Evolutionary conservation across 768 basidiomycete genomes (phyloP).

Genomic region (Russula brevipes): DNA sequence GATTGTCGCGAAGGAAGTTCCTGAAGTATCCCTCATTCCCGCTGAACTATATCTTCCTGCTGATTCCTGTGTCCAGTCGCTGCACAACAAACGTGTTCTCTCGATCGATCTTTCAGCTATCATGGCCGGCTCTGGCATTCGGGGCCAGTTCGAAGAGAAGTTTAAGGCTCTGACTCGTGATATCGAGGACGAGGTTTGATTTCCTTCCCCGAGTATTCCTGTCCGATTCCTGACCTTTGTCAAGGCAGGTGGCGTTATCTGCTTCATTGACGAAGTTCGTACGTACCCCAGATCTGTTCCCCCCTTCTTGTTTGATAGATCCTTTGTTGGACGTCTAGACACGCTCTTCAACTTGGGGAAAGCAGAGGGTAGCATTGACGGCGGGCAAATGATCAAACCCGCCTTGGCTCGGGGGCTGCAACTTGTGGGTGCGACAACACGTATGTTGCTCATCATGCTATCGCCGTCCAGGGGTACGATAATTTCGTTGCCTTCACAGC

Average conservation of each 20-base stretch:
- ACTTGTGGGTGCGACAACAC: slow-evolving; percentile 87
- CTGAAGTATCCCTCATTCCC: slow-evolving; percentile 53
- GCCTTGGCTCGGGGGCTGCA: slow-evolving; percentile 83
- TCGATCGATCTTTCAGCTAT: slow-evolving; percentile 80
- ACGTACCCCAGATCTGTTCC: slow-evolving; percentile 33
- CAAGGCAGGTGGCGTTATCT: slow-evolving; percentile 72
- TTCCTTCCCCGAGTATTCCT: slow-evolving; percentile 27
- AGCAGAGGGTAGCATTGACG: slow-evolving; percentile 87
- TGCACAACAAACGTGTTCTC: slow-evolving; percentile 83
- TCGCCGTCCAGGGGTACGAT: not conserved
- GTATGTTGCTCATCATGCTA: slow-evolving; percentile 39
- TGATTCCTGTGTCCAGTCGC: slow-evolving; percentile 46
- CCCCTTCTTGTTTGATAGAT: not conserved
- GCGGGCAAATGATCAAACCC: slow-evolving; percentile 91
- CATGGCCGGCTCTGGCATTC: slow-evolving; percentile 85
- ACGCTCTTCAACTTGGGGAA: slow-evolving; percentile 85
- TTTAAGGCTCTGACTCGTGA: slow-evolving; percentile 88
- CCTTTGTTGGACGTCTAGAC: slow-evolving; percentile 37
- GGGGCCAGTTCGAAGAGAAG: slow-evolving; percentile 91
- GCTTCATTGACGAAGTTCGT: slow-evolving; percentile 95
- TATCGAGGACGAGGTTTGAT: slow-evolving; percentile 72
- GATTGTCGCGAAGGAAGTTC: slow-evolving; percentile 85
- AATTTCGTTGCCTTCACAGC: slow-evolving; percentile 36
- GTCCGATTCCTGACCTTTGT: slow-evolving; percentile 11
- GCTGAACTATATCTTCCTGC: not conserved